Conservation (phyloP, 768 basidiomycete genomes). For the Tubosaeta sp. region DNA sequence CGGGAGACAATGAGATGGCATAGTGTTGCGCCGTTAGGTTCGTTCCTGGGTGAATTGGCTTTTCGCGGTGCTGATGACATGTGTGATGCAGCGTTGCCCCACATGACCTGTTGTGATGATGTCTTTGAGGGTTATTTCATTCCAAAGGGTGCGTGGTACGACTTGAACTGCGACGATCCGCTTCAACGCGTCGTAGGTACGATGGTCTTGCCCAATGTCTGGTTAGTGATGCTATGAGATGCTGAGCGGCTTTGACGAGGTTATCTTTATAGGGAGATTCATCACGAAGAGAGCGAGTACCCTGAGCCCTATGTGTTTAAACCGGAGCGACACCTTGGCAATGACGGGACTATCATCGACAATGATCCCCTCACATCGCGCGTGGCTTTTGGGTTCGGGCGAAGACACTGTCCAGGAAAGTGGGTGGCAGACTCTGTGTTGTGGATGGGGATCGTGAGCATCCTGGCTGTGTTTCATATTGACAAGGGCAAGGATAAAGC, state of each 20-base stretch:
- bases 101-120: conserved; percentile 35
- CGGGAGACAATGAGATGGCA: conserved; percentile 33
- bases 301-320: conserved; percentile 21
- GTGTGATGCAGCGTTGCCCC: conserved; percentile 22
- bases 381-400: conserved; percentile 28
- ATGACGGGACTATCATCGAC: conserved; percentile 23
- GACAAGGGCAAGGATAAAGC: conserved; percentile 20
- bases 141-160: conserved; percentile 29
- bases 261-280: conserved; percentile 21
- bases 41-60: background rate
- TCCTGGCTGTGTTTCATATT: conserved; percentile 23
- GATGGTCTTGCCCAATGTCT: conserved; percentile 28
- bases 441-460: conserved; percentile 29
- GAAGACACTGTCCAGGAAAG: conserved; percentile 30
- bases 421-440: conserved; percentile 30
- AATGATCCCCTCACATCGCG: conserved; percentile 25
- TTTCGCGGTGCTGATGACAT: conserved; percentile 5
- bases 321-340: conserved; percentile 24
- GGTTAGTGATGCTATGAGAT: conserved; percentile 14
- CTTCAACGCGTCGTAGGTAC: conserved; percentile 16
- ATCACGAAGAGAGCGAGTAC: conserved; percentile 30
- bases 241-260: background rate
- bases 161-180: background rate
- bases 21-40: conserved; percentile 27
- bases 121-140: conserved; percentile 40